phyloP scores from a whole-genome alignment of 495 filamentous ascomycete genomes.

The Aspergillus sclerotiicarbonarius region DNA sequence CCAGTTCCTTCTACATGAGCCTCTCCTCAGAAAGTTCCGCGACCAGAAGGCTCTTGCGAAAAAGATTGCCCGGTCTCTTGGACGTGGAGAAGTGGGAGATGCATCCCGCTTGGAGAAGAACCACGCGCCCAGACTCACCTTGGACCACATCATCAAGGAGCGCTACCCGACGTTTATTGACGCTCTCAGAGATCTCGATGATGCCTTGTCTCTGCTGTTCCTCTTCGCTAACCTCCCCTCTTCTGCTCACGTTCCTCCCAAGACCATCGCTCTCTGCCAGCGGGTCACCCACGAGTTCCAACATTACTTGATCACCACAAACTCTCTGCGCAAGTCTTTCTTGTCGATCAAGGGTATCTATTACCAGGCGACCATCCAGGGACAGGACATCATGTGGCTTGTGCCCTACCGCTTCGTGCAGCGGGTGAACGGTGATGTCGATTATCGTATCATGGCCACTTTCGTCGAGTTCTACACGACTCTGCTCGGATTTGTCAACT shows the following conservation, averaged over 20 bases:
- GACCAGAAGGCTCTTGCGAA: slow-evolving; percentile 95
- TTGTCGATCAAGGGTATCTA: slow-evolving; percentile 99
- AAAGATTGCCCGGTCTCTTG: slow-evolving; percentile 90
- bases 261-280: slow-evolving; percentile 91
- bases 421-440: slow-evolving; percentile 83
- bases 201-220: slow-evolving; percentile 95
- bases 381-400: slow-evolving; percentile 97
- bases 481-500: slow-evolving; percentile 92
- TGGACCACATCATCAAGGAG: slow-evolving; percentile 97
- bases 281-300: slow-evolving; percentile 89
- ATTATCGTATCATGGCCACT: slow-evolving; percentile 98
- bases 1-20: slow-evolving; percentile 95
- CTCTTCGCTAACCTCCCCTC: slow-evolving; percentile 96
- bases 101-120: slow-evolving; percentile 81
- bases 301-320: slow-evolving; percentile 90
- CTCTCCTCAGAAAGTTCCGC: slow-evolving; percentile 90
- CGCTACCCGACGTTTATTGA: slow-evolving; percentile 97
- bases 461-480: slow-evolving; percentile 99
- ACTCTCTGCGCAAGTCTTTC: slow-evolving; percentile 91
- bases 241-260: slow-evolving; percentile 78
- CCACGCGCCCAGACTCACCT: slow-evolving; percentile 76
- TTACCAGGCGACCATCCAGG: slow-evolving; percentile 97
- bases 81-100: slow-evolving; percentile 85
- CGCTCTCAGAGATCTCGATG: slow-evolving; percentile 90
- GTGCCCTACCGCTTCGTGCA: slow-evolving; percentile 98